phyloP scores from a whole-genome alignment of 1,139 yeast genomes.

The Sugiyamaella grinbergsii region DNA sequence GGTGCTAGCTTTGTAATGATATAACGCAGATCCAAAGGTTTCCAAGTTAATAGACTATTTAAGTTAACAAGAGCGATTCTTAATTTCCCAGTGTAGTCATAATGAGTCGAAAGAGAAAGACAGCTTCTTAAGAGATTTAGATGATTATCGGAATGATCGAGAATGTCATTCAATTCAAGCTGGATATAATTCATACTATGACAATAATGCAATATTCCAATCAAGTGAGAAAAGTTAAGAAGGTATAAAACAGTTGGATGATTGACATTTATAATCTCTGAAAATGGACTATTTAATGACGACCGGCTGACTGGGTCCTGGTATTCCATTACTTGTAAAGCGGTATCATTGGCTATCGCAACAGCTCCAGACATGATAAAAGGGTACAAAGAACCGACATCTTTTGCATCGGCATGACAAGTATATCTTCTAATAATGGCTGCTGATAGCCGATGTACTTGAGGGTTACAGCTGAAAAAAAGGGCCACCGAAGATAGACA shows the following conservation, averaged over 20 bases:
- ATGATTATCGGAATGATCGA: conserved; percentile 11
- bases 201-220: conserved; percentile 12
- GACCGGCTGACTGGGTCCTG: conserved; percentile 6
- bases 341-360: not conserved
- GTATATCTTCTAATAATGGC: conserved; percentile 7
- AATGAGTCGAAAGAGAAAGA: conserved; percentile 7
- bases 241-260: conserved; percentile 10
- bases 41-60: conserved; percentile 13
- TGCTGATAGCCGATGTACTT: conserved; percentile 4
- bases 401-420: not conserved
- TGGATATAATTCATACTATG: not conserved
- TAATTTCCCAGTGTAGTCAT: conserved; percentile 9
- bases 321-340: conserved; percentile 14
- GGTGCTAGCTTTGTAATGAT: conserved; percentile 11
- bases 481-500: conserved; percentile 4
- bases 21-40: not conserved
- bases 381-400: conserved; percentile 1
- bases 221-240: conserved; percentile 4
- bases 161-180: conserved; percentile 6
- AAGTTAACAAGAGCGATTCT: conserved; percentile 7
- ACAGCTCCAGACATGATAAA: not conserved
- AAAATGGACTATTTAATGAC: not conserved
- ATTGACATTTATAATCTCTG: conserved; percentile 6
- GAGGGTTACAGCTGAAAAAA: not conserved
- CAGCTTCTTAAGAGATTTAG: conserved; percentile 8